Conservation (phyloP, 305 asterid species). For the Fraxinus sp. region DNA sequence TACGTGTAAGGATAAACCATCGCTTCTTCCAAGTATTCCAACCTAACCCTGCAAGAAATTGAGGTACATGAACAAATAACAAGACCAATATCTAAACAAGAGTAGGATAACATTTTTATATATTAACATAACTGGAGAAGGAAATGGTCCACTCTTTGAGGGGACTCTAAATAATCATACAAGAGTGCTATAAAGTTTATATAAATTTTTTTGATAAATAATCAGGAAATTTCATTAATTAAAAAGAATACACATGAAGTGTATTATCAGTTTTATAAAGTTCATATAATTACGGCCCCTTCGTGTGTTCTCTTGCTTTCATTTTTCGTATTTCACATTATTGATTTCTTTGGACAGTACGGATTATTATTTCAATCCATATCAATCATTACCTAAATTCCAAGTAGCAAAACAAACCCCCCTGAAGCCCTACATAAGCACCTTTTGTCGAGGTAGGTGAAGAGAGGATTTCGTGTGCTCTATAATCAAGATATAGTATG, state of each 20-base stretch:
- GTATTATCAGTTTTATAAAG: background rate
- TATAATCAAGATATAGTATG: background rate
- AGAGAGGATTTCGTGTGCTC: background rate
- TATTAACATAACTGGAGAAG: constrained; percentile 7
- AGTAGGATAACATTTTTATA: constrained; percentile 8
- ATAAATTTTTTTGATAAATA: too few relatives aligned
- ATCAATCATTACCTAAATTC: background rate
- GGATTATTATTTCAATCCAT: background rate
- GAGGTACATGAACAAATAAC: constrained; percentile 19
- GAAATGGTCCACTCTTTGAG: background rate
- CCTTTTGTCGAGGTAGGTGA: background rate
- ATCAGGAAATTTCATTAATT: too few relatives aligned
- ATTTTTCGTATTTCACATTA: background rate
- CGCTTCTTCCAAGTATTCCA: constrained; percentile 98
- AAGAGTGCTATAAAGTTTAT: constrained; percentile 1
- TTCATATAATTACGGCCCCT: background rate
- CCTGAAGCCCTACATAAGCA: background rate
- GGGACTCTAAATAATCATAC: constrained; percentile 17
- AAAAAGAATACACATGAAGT: too few relatives aligned
- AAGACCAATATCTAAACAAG: constrained; percentile 14
- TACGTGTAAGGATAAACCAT: constrained; percentile 95
- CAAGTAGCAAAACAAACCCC: background rate
- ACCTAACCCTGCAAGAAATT: constrained; percentile 78
- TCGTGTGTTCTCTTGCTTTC: background rate
- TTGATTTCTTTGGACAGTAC: background rate